A percentile compares a stretch with the other conserved stretches of the same genome.
Evolutionary conservation across 2,329 filamentous ascomycete species (phyloP).

Genomic region (Apiospora rasikravindrae): DNA sequence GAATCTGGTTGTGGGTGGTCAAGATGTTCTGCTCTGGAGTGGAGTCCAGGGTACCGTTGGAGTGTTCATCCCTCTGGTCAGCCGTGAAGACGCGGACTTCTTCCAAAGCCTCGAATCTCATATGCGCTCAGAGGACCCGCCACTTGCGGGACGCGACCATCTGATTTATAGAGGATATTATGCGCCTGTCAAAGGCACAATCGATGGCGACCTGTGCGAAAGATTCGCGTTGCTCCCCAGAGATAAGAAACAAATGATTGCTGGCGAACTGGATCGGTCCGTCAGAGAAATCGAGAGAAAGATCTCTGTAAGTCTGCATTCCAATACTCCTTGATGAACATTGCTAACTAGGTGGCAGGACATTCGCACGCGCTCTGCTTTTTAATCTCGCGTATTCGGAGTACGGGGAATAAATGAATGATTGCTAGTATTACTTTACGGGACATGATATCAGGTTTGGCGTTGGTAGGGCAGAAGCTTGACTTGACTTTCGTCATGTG

Average conservation of each 20-base stretch:
- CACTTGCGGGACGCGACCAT: slow-evolving; percentile 90
- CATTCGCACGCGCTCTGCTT: slow-evolving; percentile 63
- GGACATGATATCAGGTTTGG: slow-evolving; percentile 10
- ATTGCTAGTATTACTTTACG: not conserved
- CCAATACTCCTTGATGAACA: not conserved
- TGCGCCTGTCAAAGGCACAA: slow-evolving; percentile 92
- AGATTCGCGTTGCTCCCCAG: slow-evolving; percentile 81
- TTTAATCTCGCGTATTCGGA: slow-evolving; percentile 44
- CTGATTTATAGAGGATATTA: slow-evolving; percentile 96
- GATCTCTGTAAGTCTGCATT: slow-evolving; percentile 69
- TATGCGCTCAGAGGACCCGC: slow-evolving; percentile 83
- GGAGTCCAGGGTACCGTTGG: slow-evolving; percentile 94
- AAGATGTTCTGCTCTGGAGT: slow-evolving; percentile 90
- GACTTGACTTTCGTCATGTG: not conserved
- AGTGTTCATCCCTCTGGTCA: slow-evolving; percentile 88
- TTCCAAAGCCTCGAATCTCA: slow-evolving; percentile 94
- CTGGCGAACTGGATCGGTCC: slow-evolving; percentile 87
- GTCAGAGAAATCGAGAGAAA: slow-evolving; percentile 95
- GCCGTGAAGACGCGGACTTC: slow-evolving; percentile 94
- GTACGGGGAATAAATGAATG: slow-evolving; percentile 5
- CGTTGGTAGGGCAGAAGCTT: slow-evolving; percentile 10
- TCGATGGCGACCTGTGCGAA: slow-evolving; percentile 97
- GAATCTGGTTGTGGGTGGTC: slow-evolving; percentile 85
- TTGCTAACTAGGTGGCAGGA: slow-evolving; percentile 48
- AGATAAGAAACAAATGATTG: slow-evolving; percentile 95